Evolutionary conservation across 495 filamentous ascomycete species (phyloP), one percentile per base, ranked within the genome.

Genomic region (Chaetomidium leptoderma): DNA sequence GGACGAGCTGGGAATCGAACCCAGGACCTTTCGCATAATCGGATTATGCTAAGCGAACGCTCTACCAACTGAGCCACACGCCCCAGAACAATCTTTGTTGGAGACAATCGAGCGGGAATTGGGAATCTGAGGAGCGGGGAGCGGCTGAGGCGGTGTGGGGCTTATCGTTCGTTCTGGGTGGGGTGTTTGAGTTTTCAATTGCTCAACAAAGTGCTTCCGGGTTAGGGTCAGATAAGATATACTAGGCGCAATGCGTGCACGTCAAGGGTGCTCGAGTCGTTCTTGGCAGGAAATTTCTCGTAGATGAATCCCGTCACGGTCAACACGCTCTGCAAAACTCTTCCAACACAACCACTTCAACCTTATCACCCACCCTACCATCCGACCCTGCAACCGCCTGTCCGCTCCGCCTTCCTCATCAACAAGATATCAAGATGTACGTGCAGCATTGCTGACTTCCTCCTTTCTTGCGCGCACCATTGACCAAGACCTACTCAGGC

Each of bases 401-500:
- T 24, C 10, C 42, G 13, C 23, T 44, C 23, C 23, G 10, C 11
- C 19, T 3, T 43, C n/a, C 23, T 10, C 23, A 24, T 26, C 26
- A 30, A 30, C 10, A n/a, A 1, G 17, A 27, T 9, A 13, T 2
- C 50, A 59, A 40, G 21, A 59, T 59, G 57, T 59, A 43, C 0
- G 57, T 33, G 11, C n/a, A 40, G 17, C 10, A 21, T 19, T 2
- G 23, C 4, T 23, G 8, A 3, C 17, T 36, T 32, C 4, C 6
- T 32, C 4, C 6, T 33, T 6, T 16, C 23, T 7, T 24, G 21
- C 17, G 55, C 21, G 13, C 39, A 19, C 13, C 5, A 42, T 26
- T 60, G 47, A 60, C 21, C 9, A 4, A 24, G 5, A 3, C 3
- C 36, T 55, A n/a, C n/a, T n/a, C n/a, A 84, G 80, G 81, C 76